Conservation (phyloP, 1,284 basidiomycete species). For the Austroboletus rostrupii region DNA sequence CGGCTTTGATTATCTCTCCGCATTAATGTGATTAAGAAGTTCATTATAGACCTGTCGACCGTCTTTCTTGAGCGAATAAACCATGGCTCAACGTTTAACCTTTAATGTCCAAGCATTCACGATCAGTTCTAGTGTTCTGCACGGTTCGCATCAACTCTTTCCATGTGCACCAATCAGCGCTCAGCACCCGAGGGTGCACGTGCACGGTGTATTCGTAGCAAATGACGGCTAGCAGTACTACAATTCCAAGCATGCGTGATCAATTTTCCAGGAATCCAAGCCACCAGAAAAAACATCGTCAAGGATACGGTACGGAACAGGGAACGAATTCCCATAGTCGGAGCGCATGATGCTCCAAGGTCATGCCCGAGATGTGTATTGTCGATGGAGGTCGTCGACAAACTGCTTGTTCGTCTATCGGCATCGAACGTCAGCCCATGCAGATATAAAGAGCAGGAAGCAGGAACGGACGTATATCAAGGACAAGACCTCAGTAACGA, state of each 20-base stretch:
- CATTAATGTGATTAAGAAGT: no score
- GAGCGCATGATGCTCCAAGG: background rate
- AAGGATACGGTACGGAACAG: background rate
- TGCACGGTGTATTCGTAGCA: conserved; percentile 17
- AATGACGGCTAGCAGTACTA: conserved; percentile 12
- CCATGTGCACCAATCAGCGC: background rate
- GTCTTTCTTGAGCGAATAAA: no score
- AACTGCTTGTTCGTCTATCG: conserved; percentile 48
- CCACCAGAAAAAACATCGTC: conserved; percentile 4
- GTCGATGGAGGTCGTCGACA: conserved; percentile 47
- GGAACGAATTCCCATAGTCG: background rate
- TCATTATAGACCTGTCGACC: no score
- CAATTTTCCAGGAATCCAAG: conserved; percentile 1
- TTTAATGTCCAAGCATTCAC: no score
- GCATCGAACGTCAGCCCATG: conserved; percentile 5
- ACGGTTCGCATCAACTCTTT: no score
- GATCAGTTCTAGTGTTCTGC: no score
- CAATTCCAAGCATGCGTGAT: conserved; percentile 9
- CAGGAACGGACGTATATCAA: conserved; percentile 60
- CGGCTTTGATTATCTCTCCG: no score
- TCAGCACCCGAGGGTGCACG: background rate
- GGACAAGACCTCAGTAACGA: conserved; percentile 62
- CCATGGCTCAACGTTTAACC: no score
- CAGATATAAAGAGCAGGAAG: background rate
- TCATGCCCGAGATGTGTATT: conserved; percentile 38